Evolutionary conservation across 345 rosid species (phyloP).

Genomic region (Salix udensis): DNA sequence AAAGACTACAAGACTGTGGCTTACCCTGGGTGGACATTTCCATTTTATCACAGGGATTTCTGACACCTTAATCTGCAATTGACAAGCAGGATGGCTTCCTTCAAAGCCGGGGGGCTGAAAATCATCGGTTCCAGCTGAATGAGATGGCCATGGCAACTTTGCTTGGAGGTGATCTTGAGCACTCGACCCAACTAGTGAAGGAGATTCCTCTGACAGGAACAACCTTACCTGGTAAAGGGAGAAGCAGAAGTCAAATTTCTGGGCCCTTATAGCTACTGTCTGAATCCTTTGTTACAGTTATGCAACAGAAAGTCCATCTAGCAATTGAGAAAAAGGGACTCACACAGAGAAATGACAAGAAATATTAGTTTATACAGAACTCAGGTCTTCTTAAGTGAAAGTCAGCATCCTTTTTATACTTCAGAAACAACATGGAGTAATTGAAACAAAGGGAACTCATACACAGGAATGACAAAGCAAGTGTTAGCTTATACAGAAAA

Average conservation of each 20-base stretch:
- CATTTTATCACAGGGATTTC: constrained; percentile 72
- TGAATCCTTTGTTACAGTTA: neutral
- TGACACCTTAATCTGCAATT: constrained; percentile 48
- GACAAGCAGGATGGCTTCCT: constrained; percentile 48
- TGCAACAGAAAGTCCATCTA: neutral
- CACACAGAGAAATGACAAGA: neutral
- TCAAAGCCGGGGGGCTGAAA: constrained; percentile 90
- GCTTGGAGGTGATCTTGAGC: constrained; percentile 96
- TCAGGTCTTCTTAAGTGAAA: neutral
- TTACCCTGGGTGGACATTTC: constrained; percentile 70
- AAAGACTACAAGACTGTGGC: constrained; percentile 7
- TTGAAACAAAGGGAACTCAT: neutral
- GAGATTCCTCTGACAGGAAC: constrained; percentile 83
- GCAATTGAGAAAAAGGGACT: constrained; percentile 6
- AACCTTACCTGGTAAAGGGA: constrained; percentile 55
- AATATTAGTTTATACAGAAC: neutral
- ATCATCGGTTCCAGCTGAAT: constrained; percentile 56
- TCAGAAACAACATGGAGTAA: constrained; percentile 4
- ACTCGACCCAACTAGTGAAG: constrained; percentile 75
- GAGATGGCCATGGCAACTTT: constrained; percentile 51
- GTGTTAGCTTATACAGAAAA: neutral
- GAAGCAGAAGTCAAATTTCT: neutral
- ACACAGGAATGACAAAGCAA: neutral
- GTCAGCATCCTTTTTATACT: neutral
- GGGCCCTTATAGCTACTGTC: neutral